Conservation (phyloP, 495 filamentous ascomycete genomes). For the Aspergillus ellipticus region DNA sequence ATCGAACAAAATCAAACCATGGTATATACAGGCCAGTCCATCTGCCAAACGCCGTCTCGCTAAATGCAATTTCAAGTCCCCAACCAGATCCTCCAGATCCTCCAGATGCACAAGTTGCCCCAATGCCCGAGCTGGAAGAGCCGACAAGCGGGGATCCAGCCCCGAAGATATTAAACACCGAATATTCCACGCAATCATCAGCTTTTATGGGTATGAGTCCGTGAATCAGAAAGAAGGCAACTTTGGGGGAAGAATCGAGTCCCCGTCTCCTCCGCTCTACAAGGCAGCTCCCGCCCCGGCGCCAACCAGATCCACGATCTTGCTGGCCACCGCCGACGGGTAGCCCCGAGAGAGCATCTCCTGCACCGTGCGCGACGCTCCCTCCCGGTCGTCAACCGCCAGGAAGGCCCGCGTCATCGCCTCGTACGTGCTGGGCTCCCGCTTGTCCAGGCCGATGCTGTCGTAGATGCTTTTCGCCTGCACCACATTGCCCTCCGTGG, state of each 20-base stretch:
- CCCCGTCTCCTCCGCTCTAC: conserved; percentile 12
- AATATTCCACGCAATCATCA: conserved; percentile 22
- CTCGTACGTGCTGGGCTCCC: conserved; percentile 98
- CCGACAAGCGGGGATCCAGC: conserved; percentile 38
- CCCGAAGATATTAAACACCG: conserved; percentile 24
- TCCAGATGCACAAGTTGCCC: conserved; percentile 31
- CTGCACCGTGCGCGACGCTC: conserved; percentile 71
- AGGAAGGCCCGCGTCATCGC: conserved; percentile 96
- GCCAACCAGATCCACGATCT: conserved; percentile 85
- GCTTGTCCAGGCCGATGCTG: conserved; percentile 64
- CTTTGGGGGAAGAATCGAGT: conserved; percentile 9
- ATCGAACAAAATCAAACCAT: conserved; percentile 25
- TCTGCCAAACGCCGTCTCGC: conserved; percentile 34
- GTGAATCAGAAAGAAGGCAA: conserved; percentile 13
- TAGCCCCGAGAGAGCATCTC: conserved; percentile 93
- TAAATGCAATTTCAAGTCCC: conserved; percentile 28
- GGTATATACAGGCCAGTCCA: conserved; percentile 31
- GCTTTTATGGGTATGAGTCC: conserved; percentile 12
- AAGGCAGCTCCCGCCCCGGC: conserved; percentile 32
- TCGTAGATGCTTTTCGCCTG: conserved; percentile 79
- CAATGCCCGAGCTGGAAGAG: conserved; percentile 23
- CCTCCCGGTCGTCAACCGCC: conserved; percentile 69
- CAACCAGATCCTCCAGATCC: conserved; percentile 14
- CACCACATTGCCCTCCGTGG: conserved; percentile 71
- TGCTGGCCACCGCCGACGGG: conserved; percentile 83